Percentiles rank a stretch among this genome's conserved stretches.
These are phyloP conservation scores for Solanum paucissectum DNA, from an alignment of 257 asterid species.

Conservation along the genomic window DNA sequence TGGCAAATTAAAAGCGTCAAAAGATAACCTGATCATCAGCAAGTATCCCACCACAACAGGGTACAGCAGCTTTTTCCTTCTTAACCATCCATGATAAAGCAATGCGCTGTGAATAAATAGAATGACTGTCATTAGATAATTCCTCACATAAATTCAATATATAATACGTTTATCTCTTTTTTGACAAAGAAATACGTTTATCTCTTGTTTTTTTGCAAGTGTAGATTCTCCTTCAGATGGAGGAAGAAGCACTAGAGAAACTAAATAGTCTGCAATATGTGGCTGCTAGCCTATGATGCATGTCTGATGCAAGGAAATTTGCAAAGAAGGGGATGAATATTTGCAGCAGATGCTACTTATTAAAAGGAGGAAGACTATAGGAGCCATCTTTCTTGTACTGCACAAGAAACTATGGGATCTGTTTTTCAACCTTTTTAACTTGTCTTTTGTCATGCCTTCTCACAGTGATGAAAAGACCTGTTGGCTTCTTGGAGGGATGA, in stretches of 20 bases:
- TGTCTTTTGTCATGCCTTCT: neutral
- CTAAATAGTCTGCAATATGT: neutral
- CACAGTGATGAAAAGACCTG: neutral
- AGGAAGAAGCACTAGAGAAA: neutral
- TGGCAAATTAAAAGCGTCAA: neutral
- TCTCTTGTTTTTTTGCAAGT: neutral
- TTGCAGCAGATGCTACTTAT: neutral
- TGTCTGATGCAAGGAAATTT: neutral
- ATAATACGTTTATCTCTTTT: neutral
- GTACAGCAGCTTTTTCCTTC: constrained; percentile 72
- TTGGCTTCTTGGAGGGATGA: neutral
- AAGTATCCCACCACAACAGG: constrained; percentile 97
- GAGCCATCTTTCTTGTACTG: neutral
- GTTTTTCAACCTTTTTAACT: neutral
- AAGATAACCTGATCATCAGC: constrained; percentile 97
- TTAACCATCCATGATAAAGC: constrained; percentile 97
- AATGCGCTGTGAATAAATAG: constrained; percentile 50
- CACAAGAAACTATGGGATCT: neutral
- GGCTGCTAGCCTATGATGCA: neutral
- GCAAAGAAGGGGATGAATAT: neutral
- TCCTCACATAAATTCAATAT: neutral
- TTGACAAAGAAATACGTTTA: neutral
- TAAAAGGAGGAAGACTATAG: neutral
- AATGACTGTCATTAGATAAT: constrained; percentile 10
- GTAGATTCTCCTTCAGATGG: neutral